Percentiles rank a stretch among this genome's conserved stretches.
phyloP scores from a whole-genome alignment of 768 basidiomycete genomes.

The Chalciporus chontae region DNA sequence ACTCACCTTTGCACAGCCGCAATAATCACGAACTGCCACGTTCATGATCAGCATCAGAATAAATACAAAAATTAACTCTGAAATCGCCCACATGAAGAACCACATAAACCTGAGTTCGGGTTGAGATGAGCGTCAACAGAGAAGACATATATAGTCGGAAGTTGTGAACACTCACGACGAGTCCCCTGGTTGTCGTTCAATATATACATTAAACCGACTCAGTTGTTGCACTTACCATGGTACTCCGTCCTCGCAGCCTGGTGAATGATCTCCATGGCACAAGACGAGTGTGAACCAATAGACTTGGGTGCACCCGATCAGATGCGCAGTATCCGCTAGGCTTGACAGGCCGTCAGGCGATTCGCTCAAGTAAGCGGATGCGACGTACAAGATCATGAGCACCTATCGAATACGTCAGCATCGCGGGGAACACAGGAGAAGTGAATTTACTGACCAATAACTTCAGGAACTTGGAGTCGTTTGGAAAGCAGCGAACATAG shows the following conservation, averaged over 20 bases:
- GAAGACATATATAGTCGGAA: no score
- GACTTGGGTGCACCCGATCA: background rate
- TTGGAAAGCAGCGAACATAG: constrained; percentile 11
- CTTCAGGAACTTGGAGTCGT: constrained; percentile 3
- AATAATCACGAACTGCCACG: background rate
- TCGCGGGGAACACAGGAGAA: no score
- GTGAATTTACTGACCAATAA: background rate
- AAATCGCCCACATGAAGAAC: background rate
- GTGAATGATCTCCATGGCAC: constrained; percentile 1
- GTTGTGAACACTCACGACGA: background rate
- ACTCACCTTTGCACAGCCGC: constrained; percentile 9
- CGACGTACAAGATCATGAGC: background rate
- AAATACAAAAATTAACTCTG: no score
- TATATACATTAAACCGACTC: background rate
- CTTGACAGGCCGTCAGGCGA: background rate
- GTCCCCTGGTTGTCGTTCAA: constrained; percentile 5
- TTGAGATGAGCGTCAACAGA: background rate
- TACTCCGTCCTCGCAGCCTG: background rate
- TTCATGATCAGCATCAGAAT: background rate
- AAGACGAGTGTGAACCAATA: background rate
- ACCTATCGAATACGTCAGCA: constrained; percentile 1
- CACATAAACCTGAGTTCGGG: background rate
- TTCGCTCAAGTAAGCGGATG: background rate
- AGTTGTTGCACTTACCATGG: background rate
- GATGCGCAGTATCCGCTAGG: constrained; percentile 3